Evolutionary conservation across 805 yeast species (phyloP).

Genomic region (Metschnikowia kofuensis): DNA sequence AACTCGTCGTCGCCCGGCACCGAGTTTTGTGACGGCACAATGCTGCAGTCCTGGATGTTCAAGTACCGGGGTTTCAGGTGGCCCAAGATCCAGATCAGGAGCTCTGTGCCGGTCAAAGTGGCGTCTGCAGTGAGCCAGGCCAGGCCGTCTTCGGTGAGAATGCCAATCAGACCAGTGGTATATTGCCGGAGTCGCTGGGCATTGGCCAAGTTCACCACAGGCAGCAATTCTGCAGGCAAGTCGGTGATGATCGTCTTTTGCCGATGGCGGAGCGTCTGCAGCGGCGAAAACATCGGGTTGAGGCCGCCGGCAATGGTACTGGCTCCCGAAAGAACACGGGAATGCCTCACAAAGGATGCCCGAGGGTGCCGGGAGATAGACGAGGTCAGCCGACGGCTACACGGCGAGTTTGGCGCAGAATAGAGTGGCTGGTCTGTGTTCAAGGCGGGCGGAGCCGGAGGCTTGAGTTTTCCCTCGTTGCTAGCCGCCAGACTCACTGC

Average conservation of each 20-base stretch:
- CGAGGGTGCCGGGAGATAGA: conserved; percentile 14
- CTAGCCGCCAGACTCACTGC: too few relatives aligned
- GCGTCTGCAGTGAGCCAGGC: conserved; percentile 37
- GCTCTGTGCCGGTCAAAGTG: conserved; percentile 51
- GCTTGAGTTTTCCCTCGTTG: not conserved
- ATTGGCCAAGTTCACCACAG: conserved; percentile 65
- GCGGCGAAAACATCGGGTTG: conserved; percentile 14
- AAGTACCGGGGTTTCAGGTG: conserved; percentile 50
- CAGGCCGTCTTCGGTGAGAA: conserved; percentile 20
- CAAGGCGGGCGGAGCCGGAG: conserved; percentile 10
- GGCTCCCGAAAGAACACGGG: conserved; percentile 15
- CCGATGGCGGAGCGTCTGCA: conserved; percentile 17
- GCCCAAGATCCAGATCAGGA: conserved; percentile 45
- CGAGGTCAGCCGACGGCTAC: conserved; percentile 10
- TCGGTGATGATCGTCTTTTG: conserved; percentile 21
- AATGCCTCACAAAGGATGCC: conserved; percentile 18
- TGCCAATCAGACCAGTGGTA: conserved; percentile 47
- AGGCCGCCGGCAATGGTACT: conserved; percentile 14
- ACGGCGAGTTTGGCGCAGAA: conserved; percentile 14
- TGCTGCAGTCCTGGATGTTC: conserved; percentile 46
- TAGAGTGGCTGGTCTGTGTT: conserved; percentile 10
- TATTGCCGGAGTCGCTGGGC: conserved; percentile 71
- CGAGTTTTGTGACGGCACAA: conserved; percentile 13
- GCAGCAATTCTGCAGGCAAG: conserved; percentile 64
- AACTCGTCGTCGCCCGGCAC: conserved; percentile 13